These are phyloP conservation scores for Arachis monticola DNA, from an alignment of 331 rosid genomes.

Conservation along the genomic window DNA sequence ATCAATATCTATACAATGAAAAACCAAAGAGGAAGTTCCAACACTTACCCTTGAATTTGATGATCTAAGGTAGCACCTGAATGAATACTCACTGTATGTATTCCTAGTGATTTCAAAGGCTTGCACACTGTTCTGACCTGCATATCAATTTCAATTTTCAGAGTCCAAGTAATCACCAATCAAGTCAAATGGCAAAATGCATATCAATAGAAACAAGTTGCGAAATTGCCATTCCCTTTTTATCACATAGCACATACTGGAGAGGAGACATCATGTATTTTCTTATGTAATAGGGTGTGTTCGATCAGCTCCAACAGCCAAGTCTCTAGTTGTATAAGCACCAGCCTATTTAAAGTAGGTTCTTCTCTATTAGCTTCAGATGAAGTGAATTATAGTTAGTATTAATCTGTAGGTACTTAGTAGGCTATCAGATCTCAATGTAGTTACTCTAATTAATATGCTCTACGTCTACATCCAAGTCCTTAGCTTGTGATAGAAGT, in stretches of 20 bases:
- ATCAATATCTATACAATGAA: conserved; percentile 16
- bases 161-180: conserved; percentile 20
- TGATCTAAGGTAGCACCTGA: conserved; percentile 84
- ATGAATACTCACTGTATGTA: conserved; percentile 94
- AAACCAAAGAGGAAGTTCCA: conserved; percentile 11
- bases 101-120: conserved; percentile 84
- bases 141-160: conserved; percentile 31
- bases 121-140: conserved; percentile 87
- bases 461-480: not conserved
- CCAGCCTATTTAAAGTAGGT: not conserved
- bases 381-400: not conserved
- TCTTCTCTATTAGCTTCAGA: not conserved
- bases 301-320: not conserved
- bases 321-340: not conserved
- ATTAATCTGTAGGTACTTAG: not conserved
- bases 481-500: not conserved
- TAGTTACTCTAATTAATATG: not conserved
- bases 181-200: conserved; percentile 10
- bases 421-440: not conserved
- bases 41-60: conserved; percentile 91
- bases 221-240: conserved; percentile 22
- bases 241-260: not conserved
- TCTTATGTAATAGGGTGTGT: not conserved
- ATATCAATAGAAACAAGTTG: conserved; percentile 6
- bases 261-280: not conserved